Evolutionary conservation across 768 basidiomycete species (phyloP), one percentile per base, ranked within the genome.

Genomic region (Suillus brevipes): DNA sequence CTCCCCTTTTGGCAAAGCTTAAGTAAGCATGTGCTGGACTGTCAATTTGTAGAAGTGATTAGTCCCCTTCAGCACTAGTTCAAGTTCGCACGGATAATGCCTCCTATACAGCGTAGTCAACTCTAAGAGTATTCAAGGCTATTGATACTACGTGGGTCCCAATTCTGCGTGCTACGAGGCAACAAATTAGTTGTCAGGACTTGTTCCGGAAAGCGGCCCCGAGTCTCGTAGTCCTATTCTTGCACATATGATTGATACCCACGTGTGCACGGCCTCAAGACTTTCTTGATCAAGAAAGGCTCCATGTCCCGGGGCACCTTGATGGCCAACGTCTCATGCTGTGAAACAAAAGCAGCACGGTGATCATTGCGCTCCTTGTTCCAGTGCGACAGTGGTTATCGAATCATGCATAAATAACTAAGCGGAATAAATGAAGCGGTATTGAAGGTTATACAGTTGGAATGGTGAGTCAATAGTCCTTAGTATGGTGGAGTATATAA

Each of bases 41-140:
- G 40, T 42, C 40, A 40, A 40, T 40, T 42, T 31, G n/a, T n/a
- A n/a, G n/a, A n/a, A n/a, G 31, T 31, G 37, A 37, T 36, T 36
- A 34, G 37, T 31, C 49, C 31, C 31, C 60, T n/a, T n/a, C n/a
- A n/a, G 34, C 8, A 8, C 34, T 36, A 36, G 34, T 36, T 7
- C 3, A 36, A 36, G 34, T 36, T 61, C 60, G 43, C 43, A 61
- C 60, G 60, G 47, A 55, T 34, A 20, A 55, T 34, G 31, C 31
- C 53, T 55, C 53, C 53, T 55, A 55, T 31, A 9, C n/a, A 47
- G 45, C 45, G 23, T 47, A n/a, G 43, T 20, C 43, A 4, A 45
- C 43, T n/a, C 8, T 4, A n/a, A n/a, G n/a, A n/a, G n/a, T n/a
- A n/a, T n/a, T n/a, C n/a, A 6, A 45, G 43, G 20, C 43, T 45